Conservation (phyloP, 2,329 filamentous ascomycete species). For the Colletotrichum agaves region DNA sequence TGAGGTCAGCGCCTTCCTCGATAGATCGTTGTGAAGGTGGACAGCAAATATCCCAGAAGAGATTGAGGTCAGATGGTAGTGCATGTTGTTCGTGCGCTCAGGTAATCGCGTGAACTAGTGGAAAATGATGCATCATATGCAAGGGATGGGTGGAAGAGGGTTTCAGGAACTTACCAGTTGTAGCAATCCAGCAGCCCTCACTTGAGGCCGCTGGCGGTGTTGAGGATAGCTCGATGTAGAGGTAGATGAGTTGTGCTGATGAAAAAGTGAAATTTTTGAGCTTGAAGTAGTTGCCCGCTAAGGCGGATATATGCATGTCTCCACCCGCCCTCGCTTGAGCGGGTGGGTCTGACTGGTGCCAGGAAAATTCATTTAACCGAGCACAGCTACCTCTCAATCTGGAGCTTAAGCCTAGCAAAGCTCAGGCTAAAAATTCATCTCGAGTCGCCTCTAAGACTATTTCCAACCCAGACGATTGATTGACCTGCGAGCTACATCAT, state of each 20-base stretch:
- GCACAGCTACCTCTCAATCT: not conserved
- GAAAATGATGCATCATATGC: slow-evolving; percentile 63
- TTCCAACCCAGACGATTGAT: too few relatives aligned
- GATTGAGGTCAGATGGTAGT: slow-evolving; percentile 77
- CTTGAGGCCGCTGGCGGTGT: not conserved
- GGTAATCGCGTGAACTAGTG: slow-evolving; percentile 70
- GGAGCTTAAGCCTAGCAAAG: not conserved
- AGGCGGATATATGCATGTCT: slow-evolving; percentile 19
- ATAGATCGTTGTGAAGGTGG: not conserved
- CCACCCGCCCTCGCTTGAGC: not conserved
- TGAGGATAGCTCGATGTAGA: not conserved
- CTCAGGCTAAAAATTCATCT: not conserved
- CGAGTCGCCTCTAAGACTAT: too few relatives aligned
- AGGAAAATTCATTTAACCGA: not conserved
- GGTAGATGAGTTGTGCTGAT: not conserved
- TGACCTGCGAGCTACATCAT: not conserved
- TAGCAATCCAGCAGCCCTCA: too few relatives aligned
- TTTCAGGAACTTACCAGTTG: slow-evolving; percentile 40
- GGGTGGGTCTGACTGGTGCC: not conserved
- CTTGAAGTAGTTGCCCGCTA: slow-evolving; percentile 31
- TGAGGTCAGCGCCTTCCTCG: not conserved
- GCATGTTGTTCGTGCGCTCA: slow-evolving; percentile 76
- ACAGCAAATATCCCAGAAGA: not conserved
- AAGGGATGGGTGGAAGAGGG: slow-evolving; percentile 19
- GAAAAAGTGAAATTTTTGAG: slow-evolving; percentile 34